Evolutionary conservation across 495 filamentous ascomycete genomes (phyloP).

Genomic region (Rostrohypoxylon terebratum): DNA sequence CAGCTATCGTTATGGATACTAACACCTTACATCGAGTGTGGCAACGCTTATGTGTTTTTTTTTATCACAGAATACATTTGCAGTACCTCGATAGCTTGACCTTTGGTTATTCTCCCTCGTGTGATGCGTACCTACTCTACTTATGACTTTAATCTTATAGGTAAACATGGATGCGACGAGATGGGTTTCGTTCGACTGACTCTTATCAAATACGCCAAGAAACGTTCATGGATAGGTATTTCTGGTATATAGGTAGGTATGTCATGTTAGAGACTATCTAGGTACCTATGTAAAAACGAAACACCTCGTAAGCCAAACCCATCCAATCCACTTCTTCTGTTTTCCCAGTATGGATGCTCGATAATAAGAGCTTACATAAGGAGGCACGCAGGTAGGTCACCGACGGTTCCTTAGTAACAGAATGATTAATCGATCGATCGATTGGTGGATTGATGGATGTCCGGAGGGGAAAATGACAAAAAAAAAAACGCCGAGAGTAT

Average conservation of each 20-base stretch:
- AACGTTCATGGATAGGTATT: neutral
- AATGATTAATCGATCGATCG: neutral
- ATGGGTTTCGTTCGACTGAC: no score
- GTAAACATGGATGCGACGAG: no score
- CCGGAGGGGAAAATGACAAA: neutral
- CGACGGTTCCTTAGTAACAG: conserved; percentile 8
- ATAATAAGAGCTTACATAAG: neutral
- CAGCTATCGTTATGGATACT: conserved; percentile 7
- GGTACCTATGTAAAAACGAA: neutral
- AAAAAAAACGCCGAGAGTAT: neutral
- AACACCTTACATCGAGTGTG: neutral
- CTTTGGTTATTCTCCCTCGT: neutral
- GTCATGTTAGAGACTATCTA: neutral
- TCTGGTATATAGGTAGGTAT: neutral
- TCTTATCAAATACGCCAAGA: neutral
- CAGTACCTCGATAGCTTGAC: conserved; percentile 1
- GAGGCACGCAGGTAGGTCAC: neutral
- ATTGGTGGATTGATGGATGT: neutral
- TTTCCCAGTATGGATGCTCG: neutral
- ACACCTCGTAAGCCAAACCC: neutral
- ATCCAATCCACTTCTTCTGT: neutral
- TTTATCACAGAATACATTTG: conserved; percentile 1
- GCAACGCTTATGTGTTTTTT: neutral
- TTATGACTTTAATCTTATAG: neutral
- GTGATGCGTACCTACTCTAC: neutral